Base-by-base conservation (phyloP, 2,329 filamentous ascomycete species). In the Colletotrichum abscissum region DNA sequence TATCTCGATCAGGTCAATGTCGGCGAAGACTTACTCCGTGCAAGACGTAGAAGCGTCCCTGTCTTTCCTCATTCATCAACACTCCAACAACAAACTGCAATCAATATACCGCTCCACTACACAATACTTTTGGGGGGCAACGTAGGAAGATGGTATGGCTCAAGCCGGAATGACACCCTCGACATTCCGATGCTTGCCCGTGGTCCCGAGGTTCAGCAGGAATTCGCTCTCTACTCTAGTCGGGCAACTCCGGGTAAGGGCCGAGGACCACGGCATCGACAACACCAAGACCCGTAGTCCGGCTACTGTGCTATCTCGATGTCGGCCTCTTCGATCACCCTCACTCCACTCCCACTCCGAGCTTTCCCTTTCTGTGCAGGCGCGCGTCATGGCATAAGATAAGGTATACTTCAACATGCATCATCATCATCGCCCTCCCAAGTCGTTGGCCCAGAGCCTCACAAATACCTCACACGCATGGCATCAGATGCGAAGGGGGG, bases 221-320 rank as follows among this genome's bases (percentile, higher is more conserved):
- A 11, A 66, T 38, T 57, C 60, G 19, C 26, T 22, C 22, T 52
- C 33, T 42, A 22, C 6, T 42, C 11, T 16, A 5, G 22, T 66
- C 71, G 71, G 71, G 56, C 67, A 52, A 66, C 60, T 42, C 67
- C 71, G 67, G 62, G 62, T 66, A 22, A 66, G 35, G 28, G 22
- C 49, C 46, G 49, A 49, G 7, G 42, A 22, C 30, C 49, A n/a
- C 60, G 62, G 49, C 49, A 60, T 62, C 60, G 16, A 55, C 30
- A 71, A 22, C 14, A 38, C 49, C 56, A 57, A 14, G 26, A 12
- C 58, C 58, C 55, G 46, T 42, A 38, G 24, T 55, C 46, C 24
- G 65, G 56, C 55, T 55, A 33, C 54, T 35, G 24, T 11, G 24
- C 24, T 12, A 24, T n/a, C 19, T 49, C 42, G 19, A 55, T 16